Percentiles rank a stretch among this genome's conserved stretches.
phyloP scores from a whole-genome alignment of 805 yeast species.

The Candida hispaniensis region DNA sequence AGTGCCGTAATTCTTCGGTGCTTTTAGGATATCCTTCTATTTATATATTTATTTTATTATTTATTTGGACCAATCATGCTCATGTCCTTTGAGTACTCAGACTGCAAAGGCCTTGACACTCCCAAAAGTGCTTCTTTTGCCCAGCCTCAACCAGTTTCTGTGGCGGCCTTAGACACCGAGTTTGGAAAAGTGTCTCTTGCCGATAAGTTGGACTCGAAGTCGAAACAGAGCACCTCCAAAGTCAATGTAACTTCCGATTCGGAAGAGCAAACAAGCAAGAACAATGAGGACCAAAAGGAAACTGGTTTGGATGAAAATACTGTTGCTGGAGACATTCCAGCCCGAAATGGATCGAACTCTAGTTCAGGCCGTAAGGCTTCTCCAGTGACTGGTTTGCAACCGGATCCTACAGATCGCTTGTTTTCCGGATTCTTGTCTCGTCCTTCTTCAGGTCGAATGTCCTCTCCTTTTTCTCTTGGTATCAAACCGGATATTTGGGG shows the following conservation, averaged over 20 bases:
- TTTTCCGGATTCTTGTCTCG: constrained; percentile 13
- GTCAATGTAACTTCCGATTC: constrained; percentile 1
- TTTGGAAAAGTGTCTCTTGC: constrained; percentile 1
- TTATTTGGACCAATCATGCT: constrained; percentile 7
- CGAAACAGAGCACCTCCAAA: constrained; percentile 4
- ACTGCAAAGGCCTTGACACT: constrained; percentile 10
- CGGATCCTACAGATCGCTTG: constrained; percentile 5
- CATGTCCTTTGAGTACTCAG: constrained; percentile 16
- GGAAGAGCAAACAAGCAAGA: neutral
- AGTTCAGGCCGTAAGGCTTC: too few species aligned
- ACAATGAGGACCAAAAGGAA: too few species aligned
- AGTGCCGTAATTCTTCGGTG: too few species aligned
- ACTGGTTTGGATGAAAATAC: too few species aligned
- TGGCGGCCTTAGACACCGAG: neutral
- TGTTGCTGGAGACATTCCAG: too few species aligned
- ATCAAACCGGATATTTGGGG: constrained; percentile 16
- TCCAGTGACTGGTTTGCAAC: neutral
- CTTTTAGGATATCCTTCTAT: too few species aligned
- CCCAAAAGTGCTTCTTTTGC: constrained; percentile 1
- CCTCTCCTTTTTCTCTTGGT: constrained; percentile 16
- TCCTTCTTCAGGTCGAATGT: constrained; percentile 12
- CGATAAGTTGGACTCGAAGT: constrained; percentile 3
- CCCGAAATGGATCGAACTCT: too few species aligned
- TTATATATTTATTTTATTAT: constrained; percentile 8
- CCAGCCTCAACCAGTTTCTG: constrained; percentile 1